Evolutionary conservation across 2,329 filamentous ascomycete species (phyloP), one percentile per base, ranked within the genome.

Genomic region (Ceratocystis diversiconidia): DNA sequence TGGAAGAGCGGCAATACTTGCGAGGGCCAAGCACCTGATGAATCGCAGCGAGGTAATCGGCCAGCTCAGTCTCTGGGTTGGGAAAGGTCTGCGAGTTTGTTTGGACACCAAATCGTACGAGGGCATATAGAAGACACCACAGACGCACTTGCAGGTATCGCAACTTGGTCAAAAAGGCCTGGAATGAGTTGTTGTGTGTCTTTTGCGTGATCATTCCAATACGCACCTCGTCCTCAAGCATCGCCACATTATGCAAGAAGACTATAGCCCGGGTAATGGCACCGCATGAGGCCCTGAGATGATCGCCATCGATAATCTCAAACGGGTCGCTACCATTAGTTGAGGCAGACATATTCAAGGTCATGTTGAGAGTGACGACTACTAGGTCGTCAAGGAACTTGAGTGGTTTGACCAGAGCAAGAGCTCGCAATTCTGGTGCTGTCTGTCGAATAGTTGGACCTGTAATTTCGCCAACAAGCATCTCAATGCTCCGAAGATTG

Each of bases 21-120:
- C 94, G 88, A 63, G 92, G 79, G 1, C 94, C 94, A 44, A 96
- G 78, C 3, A 89, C 87, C 72, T 90, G 85, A 72, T 99, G 94
- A 5, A 96, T 82, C 10, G 87, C 84, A 5, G 89, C 85, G 48
- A 99, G 77, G 70, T 88, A 91, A 67, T 90, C 86, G 28, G 92
- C 87, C 50, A 90, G 78, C 68, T 92, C 88, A 65, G 87, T 87
- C 50, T 87, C 81, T 0, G 86, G 82, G 4, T 79, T 81, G 2
- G 84, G 78, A 70, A 91, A 92, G 0, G 81, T 73, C 74, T 69
- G 88, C 84, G 69, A 92, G 5, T 78, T 75, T 32, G 92, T 85
- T n/a, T 64, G 55, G 10, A 67, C 30, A 2, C 84, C 88, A 68
- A 91, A 86, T 72, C 87, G 88, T 55, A 96, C 74, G 63, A 96